A percentile compares a stretch with the other conserved stretches of the same genome.
Evolutionary conservation across 2,329 filamentous ascomycete species (phyloP).

Genomic region (Sporothrix inflata): DNA sequence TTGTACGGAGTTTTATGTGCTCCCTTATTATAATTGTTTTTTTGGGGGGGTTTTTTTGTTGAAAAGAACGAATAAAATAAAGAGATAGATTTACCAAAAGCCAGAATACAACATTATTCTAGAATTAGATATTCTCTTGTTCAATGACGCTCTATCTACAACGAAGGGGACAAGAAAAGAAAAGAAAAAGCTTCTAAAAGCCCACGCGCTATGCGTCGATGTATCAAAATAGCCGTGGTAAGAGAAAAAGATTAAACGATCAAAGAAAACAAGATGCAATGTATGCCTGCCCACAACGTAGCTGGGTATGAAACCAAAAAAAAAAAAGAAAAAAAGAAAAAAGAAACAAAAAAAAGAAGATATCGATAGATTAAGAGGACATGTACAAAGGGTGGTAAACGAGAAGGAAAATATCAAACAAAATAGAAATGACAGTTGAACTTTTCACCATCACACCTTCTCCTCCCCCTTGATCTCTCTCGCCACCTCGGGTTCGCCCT

Average conservation of each 20-base stretch:
- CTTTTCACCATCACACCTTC: background rate
- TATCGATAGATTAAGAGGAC: background rate
- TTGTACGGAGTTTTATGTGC: too few relatives aligned
- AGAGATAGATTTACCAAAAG: too few relatives aligned
- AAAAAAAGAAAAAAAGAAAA: background rate
- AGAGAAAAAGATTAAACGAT: background rate
- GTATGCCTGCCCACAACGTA: background rate
- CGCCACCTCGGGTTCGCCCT: background rate
- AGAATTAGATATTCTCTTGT: background rate
- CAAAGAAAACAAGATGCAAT: background rate
- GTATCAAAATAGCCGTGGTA: background rate
- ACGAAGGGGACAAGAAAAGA: too few relatives aligned
- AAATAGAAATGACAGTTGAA: too few relatives aligned
- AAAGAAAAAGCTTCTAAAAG: background rate
- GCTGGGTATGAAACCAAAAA: background rate
- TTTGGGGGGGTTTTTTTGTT: too few relatives aligned
- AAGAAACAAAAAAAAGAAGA: background rate
- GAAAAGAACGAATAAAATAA: too few relatives aligned
- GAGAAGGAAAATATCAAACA: background rate
- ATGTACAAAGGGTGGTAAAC: background rate
- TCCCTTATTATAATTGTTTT: too few relatives aligned
- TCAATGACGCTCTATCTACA: background rate
- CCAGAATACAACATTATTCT: background rate
- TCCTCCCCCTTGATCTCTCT: background rate
- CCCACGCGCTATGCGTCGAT: background rate